phyloP scores from a whole-genome alignment of 2,329 filamentous ascomycete species.

The Calonectria pteridis region DNA sequence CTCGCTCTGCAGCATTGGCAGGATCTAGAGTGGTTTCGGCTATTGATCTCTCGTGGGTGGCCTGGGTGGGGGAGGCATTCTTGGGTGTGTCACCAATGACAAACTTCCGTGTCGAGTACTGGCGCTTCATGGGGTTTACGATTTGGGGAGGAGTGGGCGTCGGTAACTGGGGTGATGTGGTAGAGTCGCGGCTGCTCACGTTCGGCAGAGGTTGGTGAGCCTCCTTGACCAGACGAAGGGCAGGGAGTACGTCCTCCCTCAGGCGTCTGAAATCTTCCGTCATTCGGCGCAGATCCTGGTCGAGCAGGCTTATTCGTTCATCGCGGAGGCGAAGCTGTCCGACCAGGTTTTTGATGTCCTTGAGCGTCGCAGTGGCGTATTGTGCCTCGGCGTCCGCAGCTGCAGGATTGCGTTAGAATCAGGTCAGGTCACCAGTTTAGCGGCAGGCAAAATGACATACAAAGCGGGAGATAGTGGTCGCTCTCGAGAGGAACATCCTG shows the following conservation, averaged over 20 bases:
- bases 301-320: slow-evolving; percentile 86
- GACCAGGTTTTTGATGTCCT: slow-evolving; percentile 92
- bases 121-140: slow-evolving; percentile 71
- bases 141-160: slow-evolving; percentile 64
- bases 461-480: slow-evolving; percentile 93
- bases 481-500: slow-evolving; percentile 92
- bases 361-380: slow-evolving; percentile 88
- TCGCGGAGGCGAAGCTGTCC: slow-evolving; percentile 91
- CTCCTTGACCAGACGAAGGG: slow-evolving; percentile 92
- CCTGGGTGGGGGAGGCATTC: slow-evolving; percentile 80
- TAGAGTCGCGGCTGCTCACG: slow-evolving; percentile 53
- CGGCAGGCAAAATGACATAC: slow-evolving; percentile 61
- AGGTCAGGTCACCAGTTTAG: slow-evolving; percentile 37
- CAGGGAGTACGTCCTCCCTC: slow-evolving; percentile 90
- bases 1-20: slow-evolving; percentile 75
- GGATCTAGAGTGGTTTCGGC: slow-evolving; percentile 77
- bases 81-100: slow-evolving; percentile 80
- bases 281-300: slow-evolving; percentile 85
- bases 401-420: slow-evolving; percentile 53
- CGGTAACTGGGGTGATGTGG: slow-evolving; percentile 66
- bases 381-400: slow-evolving; percentile 90
- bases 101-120: slow-evolving; percentile 82
- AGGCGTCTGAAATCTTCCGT: slow-evolving; percentile 90
- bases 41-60: slow-evolving; percentile 74
- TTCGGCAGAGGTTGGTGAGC: slow-evolving; percentile 86